Conservation (phyloP, 129 eudicot genomes). For the Glebionis coronaria region DNA sequence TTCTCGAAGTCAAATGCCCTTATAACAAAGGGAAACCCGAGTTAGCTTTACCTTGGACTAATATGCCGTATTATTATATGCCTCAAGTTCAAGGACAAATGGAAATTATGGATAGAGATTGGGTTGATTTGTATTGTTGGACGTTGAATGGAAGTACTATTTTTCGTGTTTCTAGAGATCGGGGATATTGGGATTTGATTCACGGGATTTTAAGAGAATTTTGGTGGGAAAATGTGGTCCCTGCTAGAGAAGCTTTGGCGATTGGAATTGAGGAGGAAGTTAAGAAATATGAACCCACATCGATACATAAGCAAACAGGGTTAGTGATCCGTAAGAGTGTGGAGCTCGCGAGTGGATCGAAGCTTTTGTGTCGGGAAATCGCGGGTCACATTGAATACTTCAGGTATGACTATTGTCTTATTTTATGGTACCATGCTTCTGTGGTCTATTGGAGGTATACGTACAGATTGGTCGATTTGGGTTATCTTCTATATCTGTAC, state of each 20-base stretch:
- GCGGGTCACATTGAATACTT: slow-evolving; percentile 72
- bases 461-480: neutral
- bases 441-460: neutral
- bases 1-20: slow-evolving; percentile 92
- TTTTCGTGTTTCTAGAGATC: slow-evolving; percentile 75
- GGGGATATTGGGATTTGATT: slow-evolving; percentile 74
- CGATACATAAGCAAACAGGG: slow-evolving; percentile 71
- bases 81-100: slow-evolving; percentile 98
- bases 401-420: slow-evolving; percentile 21
- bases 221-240: slow-evolving; percentile 98
- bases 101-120: slow-evolving; percentile 91
- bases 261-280: slow-evolving; percentile 67
- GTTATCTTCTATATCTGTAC: no score
- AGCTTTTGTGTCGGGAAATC: slow-evolving; percentile 76
- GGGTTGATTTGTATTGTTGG: slow-evolving; percentile 98
- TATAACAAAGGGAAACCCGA: slow-evolving; percentile 92
- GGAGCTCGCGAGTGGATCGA: slow-evolving; percentile 60
- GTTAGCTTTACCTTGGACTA: slow-evolving; percentile 67
- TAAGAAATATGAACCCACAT: slow-evolving; percentile 49
- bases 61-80: slow-evolving; percentile 93
- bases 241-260: slow-evolving; percentile 72
- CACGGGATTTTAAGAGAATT: slow-evolving; percentile 71
- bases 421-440: neutral
- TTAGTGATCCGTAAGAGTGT: slow-evolving; percentile 53
- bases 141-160: slow-evolving; percentile 89